Base-by-base conservation (phyloP, 768 basidiomycete genomes). In the Lactarius pseudohatsudake region DNA sequence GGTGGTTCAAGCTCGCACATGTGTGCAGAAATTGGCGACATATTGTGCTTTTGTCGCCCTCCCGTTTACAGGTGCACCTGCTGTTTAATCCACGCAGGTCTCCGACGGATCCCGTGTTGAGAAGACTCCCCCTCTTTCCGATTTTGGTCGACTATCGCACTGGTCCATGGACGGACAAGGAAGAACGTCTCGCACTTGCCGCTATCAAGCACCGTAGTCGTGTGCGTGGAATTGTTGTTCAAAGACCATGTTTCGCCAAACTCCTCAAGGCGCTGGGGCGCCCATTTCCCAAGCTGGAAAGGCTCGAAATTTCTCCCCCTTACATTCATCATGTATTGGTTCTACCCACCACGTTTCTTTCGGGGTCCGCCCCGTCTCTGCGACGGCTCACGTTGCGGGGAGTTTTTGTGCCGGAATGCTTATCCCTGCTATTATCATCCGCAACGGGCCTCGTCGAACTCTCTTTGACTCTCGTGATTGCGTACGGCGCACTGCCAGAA, bases 1-100 rank as follows among this genome's bases (percentile, higher is more conserved):
- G 62, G 3, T 65, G 64, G 59, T 32, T 56, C 43, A 57, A 10
- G 13, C 64, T 65, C 22, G 15, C 34, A 10, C 64, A 61, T 30
- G 64, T 65, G 22, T 65, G 64, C 45, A 18, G 0, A 50, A 38
- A 10, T 20, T 65, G 64, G 64, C 64, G 64, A 38, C n/a, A 13
- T 28, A 5, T 65, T 20, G 32, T 56, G 6, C 20, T 60, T 41
- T 40, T 36, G 34, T 65, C 64, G 2, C 7, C 41, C 20, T 36
- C 41, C 54, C 59, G 64, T 8, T 38, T 65, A 22, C 41, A 65
- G 9, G 11, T 56, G 6, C 13, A 15, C n/a, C 22, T 65, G 3
- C 8, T 30, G 4, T 5, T 65, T 1, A 56, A 2, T 20, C 4
- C 15, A 0, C 0, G 4, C 0, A 61, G 55, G 18, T 34, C 41